Evolutionary conservation across 805 yeast genomes (phyloP).

Genomic region (Sugiyamaella qingdaonensis): DNA sequence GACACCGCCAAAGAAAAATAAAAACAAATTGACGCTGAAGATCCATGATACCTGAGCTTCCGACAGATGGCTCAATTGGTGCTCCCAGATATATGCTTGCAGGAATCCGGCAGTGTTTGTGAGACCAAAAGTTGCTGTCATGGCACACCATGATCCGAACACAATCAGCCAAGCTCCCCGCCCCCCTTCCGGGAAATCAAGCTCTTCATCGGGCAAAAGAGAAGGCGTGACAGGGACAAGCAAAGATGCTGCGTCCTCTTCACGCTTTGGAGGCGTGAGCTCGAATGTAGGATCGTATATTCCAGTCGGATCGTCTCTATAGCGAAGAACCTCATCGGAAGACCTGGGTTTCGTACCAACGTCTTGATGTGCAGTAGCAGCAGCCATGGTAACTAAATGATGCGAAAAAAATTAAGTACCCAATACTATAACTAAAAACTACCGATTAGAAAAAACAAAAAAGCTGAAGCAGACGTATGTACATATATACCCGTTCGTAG

Average conservation of each 20-base stretch:
- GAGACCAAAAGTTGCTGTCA: slow-evolving; percentile 57
- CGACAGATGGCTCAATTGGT: slow-evolving; percentile 45
- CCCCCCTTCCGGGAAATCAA: slow-evolving; percentile 48
- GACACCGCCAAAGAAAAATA: slow-evolving; percentile 42
- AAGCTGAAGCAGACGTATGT: too few relatives aligned
- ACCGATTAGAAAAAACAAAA: too few relatives aligned
- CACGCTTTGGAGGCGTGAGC: background rate
- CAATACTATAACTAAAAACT: too few relatives aligned
- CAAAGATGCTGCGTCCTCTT: background rate
- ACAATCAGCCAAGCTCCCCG: slow-evolving; percentile 51
- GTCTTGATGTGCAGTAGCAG: too few relatives aligned
- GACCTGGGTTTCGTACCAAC: too few relatives aligned
- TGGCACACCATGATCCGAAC: slow-evolving; percentile 56
- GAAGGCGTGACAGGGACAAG: background rate
- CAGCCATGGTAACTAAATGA: too few relatives aligned
- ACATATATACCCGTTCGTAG: too few relatives aligned
- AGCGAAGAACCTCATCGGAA: background rate
- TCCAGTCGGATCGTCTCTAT: background rate
- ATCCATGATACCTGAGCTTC: slow-evolving; percentile 64
- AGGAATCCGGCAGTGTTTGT: slow-evolving; percentile 64
- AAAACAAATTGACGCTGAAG: slow-evolving; percentile 41
- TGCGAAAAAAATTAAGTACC: too few relatives aligned
- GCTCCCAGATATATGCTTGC: slow-evolving; percentile 55
- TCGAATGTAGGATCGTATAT: background rate
- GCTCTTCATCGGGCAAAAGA: slow-evolving; percentile 7